Conservation (phyloP, 1,284 basidiomycete species). For the Malassezia nana region DNA sequence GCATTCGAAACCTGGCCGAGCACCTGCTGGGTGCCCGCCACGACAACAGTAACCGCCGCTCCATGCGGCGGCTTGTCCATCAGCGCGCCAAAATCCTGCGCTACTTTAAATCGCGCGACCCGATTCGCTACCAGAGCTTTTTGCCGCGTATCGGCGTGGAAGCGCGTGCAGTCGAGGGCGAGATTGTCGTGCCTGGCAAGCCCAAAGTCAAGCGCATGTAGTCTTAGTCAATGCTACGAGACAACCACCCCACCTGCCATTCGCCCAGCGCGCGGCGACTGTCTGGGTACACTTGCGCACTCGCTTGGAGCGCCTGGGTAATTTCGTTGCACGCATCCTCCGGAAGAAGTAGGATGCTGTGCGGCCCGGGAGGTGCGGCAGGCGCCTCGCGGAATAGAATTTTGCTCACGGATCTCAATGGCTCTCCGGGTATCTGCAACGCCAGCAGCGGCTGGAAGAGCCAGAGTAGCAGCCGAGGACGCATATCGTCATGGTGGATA, state of each 20-base stretch:
- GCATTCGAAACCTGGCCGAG: constrained; percentile 69
- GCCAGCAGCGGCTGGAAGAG: constrained; percentile 10
- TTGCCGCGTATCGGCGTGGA: constrained; percentile 69
- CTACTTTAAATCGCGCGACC: constrained; percentile 63
- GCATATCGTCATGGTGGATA: background rate
- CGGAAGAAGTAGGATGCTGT: background rate
- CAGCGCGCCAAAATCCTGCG: constrained; percentile 70
- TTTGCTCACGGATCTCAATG: constrained; percentile 2
- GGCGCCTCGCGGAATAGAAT: constrained; percentile 3
- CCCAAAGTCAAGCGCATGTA: constrained; percentile 27
- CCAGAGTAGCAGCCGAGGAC: constrained; percentile 10
- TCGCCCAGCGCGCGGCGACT: constrained; percentile 4
- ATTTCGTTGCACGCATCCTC: background rate
- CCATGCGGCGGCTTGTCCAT: constrained; percentile 66
- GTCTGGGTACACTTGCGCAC: background rate
- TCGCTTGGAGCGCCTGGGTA: background rate
- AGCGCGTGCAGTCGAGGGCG: constrained; percentile 72
- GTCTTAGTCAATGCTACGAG: constrained; percentile 7
- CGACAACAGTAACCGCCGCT: constrained; percentile 68
- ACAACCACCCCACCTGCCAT: constrained; percentile 14
- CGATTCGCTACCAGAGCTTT: constrained; percentile 63
- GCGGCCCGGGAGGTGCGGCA: background rate
- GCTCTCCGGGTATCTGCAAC: constrained; percentile 1
- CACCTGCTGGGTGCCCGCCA: constrained; percentile 63
- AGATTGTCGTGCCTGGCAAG: constrained; percentile 54